Conservation (phyloP, 371 early-diverging fungal genomes). For the Basidiobolus meristosporus region DNA sequence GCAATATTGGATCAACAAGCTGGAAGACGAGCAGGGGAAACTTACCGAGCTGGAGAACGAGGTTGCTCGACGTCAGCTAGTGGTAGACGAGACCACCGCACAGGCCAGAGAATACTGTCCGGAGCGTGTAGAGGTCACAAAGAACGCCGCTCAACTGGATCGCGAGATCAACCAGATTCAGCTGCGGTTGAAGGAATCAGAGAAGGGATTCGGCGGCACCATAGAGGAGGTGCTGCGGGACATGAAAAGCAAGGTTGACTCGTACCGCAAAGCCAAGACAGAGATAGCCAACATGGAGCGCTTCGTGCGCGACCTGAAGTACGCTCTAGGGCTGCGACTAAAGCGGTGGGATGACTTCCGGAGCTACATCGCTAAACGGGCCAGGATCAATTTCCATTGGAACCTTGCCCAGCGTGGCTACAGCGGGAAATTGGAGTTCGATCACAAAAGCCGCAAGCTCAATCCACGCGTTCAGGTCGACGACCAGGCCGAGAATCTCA, state of each 20-base stretch:
- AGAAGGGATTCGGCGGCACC: constrained; percentile 22
- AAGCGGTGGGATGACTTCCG: constrained; percentile 44
- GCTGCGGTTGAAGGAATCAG: constrained; percentile 24
- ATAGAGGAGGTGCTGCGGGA: constrained; percentile 32
- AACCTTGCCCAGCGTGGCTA: constrained; percentile 73
- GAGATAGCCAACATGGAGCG: neutral
- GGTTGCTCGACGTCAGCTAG: constrained; percentile 1
- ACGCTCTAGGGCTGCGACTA: constrained; percentile 32
- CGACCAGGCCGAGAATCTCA: constrained; percentile 8
- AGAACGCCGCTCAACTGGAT: constrained; percentile 25
- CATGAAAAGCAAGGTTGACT: constrained; percentile 17
- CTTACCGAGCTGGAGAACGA: constrained; percentile 6
- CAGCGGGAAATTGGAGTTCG: constrained; percentile 64
- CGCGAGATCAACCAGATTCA: constrained; percentile 28
- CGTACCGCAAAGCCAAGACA: constrained; percentile 31
- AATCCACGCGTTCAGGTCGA: constrained; percentile 28
- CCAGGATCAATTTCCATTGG: constrained; percentile 45
- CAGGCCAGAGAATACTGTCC: constrained; percentile 32
- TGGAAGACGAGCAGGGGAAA: neutral
- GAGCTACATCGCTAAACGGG: constrained; percentile 45
- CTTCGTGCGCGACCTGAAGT: constrained; percentile 14
- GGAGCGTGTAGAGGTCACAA: constrained; percentile 34
- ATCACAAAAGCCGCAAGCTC: constrained; percentile 52
- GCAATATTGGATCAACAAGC: neutral
- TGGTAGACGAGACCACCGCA: constrained; percentile 8